Base-by-base conservation (phyloP, 208 protist species). In the Crithidia mellificae region DNA sequence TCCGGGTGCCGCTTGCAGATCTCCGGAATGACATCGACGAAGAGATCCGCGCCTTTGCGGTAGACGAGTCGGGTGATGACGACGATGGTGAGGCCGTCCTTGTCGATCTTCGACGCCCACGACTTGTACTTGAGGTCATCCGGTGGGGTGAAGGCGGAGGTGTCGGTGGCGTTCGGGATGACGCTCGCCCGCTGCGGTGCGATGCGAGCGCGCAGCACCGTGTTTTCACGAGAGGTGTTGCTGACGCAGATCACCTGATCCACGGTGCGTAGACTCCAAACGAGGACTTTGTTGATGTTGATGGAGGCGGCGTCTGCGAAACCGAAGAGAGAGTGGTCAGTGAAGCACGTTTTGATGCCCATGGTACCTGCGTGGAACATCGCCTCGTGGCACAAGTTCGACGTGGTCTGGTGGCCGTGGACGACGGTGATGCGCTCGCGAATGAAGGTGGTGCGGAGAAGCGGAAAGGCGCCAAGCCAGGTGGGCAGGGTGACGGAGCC, bases 321-420 rank as follows among this genome's bases (percentile, higher is more conserved):
- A 17, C 98, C 98, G 78, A 99, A 98, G n/a, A 99, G 84, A 4
- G 97, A 99, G 86, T 99, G 98, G 72, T 99, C 98, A 6, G 98
- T 99, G 82, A 99, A 99, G 68, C 94, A 94, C 9, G 91, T 92
- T 56, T 88, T 95, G 63, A 98, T 87, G 19, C 97, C 97, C 94
- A 99, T 98, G 1, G 92, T 97, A 38, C 86, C 84, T 29, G 94
- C 97, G 71, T 98, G 93, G 55, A 98, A 88, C 57, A 99, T 92
- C 43, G 89, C 86, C 81, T 99, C 97, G 58, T 98, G 88, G 74
- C 90, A 96, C 11, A 99, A 63, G 63, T 95, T 95, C 20, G 97
- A 99, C 34, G 97, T 99, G 14, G 92, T 96, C 78, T 98, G 95
- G 80, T 99, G 98, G 19, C 96, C 95, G 76, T 99, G 98, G 27